Percentiles rank a stretch among this genome's conserved stretches.
Conservation (phyloP, 768 basidiomycete species). For the Leccinum imitatum region DNA sequence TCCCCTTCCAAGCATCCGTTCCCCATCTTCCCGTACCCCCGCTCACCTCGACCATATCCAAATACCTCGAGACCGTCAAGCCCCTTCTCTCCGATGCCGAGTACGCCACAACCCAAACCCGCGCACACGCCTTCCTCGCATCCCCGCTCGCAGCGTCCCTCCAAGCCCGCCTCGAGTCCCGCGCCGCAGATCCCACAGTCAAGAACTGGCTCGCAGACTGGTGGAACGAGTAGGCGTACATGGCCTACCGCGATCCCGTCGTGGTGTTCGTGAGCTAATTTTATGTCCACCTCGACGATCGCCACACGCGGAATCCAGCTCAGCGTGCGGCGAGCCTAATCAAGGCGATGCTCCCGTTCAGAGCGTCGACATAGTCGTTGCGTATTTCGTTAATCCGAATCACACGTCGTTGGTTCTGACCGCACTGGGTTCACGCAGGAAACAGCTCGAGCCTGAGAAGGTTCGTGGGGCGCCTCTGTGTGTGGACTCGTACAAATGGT, state of each 20-base stretch:
- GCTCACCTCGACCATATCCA: constrained; percentile 75
- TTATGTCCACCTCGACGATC: constrained; percentile 82
- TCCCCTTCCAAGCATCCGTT: constrained; percentile 56
- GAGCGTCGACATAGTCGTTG: constrained; percentile 79
- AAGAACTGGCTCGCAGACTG: constrained; percentile 93
- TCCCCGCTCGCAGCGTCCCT: constrained; percentile 70
- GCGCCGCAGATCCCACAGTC: constrained; percentile 58
- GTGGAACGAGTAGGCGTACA: constrained; percentile 96
- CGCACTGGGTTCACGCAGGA: constrained; percentile 38
- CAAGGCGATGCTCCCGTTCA: constrained; percentile 84
- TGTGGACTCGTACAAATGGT: constrained; percentile 95
- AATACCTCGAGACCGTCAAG: constrained; percentile 79
- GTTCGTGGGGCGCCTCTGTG: constrained; percentile 74
- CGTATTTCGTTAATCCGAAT: neutral
- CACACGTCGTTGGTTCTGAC: neutral
- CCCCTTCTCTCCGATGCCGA: constrained; percentile 72
- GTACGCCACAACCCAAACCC: constrained; percentile 54
- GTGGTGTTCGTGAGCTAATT: constrained; percentile 94
- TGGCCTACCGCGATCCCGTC: constrained; percentile 87
- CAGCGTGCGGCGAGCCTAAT: constrained; percentile 79
- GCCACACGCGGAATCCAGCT: constrained; percentile 50
- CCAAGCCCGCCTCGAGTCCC: constrained; percentile 73
- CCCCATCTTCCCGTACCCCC: constrained; percentile 83
- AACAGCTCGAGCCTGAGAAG: constrained; percentile 85
- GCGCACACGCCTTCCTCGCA: constrained; percentile 65